A percentile compares a stretch with the other conserved stretches of the same genome.
Evolutionary conservation across 108 stramenopile species (phyloP).

Genomic region (Cyclotella distinguenda): DNA sequence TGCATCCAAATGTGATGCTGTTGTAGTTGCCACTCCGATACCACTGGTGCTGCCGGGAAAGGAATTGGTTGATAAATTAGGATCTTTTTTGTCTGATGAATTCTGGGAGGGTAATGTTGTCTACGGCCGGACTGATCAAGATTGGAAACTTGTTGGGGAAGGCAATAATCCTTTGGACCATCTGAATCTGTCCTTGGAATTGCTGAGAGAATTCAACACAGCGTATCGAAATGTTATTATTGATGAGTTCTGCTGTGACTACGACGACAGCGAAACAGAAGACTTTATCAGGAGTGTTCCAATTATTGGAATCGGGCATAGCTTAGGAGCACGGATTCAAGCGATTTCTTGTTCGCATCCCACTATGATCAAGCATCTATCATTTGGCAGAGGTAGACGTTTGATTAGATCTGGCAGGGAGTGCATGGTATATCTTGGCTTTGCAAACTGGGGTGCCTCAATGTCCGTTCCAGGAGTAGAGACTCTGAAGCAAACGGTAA

Average conservation of each 20-base stretch:
- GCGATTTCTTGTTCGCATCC: conserved; percentile 55
- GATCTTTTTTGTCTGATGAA: conserved; percentile 35
- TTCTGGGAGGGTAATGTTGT: conserved; percentile 3
- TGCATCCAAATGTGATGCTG: conserved; percentile 55
- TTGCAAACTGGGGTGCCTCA: conserved; percentile 45
- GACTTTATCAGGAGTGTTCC: conserved; percentile 49
- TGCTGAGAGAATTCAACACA: conserved; percentile 57
- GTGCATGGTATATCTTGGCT: conserved; percentile 44
- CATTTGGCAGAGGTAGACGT: conserved; percentile 39
- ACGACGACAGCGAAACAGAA: conserved; percentile 36
- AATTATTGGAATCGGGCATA: conserved; percentile 77
- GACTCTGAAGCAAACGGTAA: conserved; percentile 30
- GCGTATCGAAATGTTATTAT: conserved; percentile 67
- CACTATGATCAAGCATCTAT: conserved; percentile 18
- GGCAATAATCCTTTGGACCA: conserved; percentile 68
- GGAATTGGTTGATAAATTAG: conserved; percentile 27
- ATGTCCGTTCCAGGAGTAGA: conserved; percentile 45
- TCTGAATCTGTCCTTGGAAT: conserved; percentile 42
- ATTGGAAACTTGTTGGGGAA: neutral
- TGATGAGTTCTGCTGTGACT: conserved; percentile 71
- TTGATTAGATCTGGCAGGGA: conserved; percentile 46
- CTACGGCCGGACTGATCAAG: neutral
- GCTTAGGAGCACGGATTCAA: conserved; percentile 71
- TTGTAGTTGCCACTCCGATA: conserved; percentile 71
- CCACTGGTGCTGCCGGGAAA: conserved; percentile 60